Conservation (phyloP, 129 eudicot species). For the Flaveria robusta region DNA sequence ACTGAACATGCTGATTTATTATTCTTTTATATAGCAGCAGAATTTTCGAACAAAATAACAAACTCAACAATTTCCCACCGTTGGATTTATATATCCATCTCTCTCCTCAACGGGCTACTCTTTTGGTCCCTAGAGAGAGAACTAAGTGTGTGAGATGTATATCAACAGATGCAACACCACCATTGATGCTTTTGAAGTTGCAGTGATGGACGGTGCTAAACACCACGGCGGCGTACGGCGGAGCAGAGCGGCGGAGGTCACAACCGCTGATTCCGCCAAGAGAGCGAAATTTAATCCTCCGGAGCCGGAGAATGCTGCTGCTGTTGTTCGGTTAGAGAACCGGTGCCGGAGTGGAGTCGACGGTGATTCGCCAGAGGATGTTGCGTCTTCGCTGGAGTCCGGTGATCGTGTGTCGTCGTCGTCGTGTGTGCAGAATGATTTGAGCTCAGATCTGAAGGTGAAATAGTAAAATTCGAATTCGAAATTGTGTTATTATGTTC, state of each 20-base stretch:
- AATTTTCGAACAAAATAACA: conserved; percentile 47
- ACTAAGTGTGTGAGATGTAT: conserved; percentile 13
- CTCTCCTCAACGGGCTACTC: conserved; percentile 36
- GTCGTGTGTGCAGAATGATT: conserved; percentile 26
- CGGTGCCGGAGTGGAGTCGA: conserved; percentile 19
- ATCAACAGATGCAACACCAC: conserved; percentile 30
- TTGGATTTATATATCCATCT: conserved; percentile 41
- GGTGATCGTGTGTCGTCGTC: conserved; percentile 32
- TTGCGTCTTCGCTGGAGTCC: conserved; percentile 38
- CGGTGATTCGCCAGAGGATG: conserved; percentile 16
- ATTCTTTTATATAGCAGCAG: conserved; percentile 2
- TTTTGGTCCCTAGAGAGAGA: conserved; percentile 30
- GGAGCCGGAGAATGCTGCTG: conserved; percentile 22
- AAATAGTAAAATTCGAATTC: neutral
- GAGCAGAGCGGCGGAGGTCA: conserved; percentile 29
- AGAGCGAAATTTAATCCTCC: conserved; percentile 35
- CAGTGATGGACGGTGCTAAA: conserved; percentile 32
- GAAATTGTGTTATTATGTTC: conserved; percentile 3
- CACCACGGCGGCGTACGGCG: conserved; percentile 29
- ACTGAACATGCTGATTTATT: neutral
- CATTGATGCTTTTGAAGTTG: conserved; percentile 11
- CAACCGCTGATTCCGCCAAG: conserved; percentile 33
- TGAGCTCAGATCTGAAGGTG: conserved; percentile 37
- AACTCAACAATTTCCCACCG: conserved; percentile 48
- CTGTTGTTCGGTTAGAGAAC: conserved; percentile 27